Conservation (phyloP, 108 stramenopile species). For the Cylindrotheca closterium region DNA sequence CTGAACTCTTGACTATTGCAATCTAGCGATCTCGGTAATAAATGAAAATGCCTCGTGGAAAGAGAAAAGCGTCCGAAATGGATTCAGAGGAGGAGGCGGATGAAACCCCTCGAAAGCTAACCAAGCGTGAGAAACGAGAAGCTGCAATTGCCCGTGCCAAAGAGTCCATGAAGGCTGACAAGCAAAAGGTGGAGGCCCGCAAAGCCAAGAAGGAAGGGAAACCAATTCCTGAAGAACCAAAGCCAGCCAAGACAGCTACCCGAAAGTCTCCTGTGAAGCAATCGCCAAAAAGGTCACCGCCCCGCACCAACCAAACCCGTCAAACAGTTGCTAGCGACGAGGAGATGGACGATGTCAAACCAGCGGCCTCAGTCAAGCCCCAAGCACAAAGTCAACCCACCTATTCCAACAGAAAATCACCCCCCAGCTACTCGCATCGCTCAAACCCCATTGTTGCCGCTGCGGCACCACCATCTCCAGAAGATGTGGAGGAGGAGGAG, state of each 20-base stretch:
- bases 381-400: too few species aligned
- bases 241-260: too few species aligned
- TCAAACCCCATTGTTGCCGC: not conserved
- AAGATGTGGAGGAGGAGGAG: not conserved
- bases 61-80: not conserved
- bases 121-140: conserved; percentile 1
- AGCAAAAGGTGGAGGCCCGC: conserved; percentile 4
- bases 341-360: too few species aligned
- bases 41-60: not conserved
- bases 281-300: too few species aligned
- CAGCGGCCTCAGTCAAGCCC: too few species aligned
- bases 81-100: not conserved
- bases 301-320: too few species aligned
- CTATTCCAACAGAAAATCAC: too few species aligned
- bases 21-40: too few species aligned
- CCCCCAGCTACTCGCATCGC: too few species aligned
- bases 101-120: not conserved
- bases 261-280: not conserved
- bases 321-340: too few species aligned
- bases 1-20: too few species aligned
- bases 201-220: conserved; percentile 4
- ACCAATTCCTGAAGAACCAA: too few species aligned
- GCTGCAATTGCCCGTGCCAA: not conserved
- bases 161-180: conserved; percentile 7
- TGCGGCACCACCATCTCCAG: not conserved